Evolutionary conservation across 169 alveolate species (phyloP), one percentile per base, ranked within the genome.

Genomic region (Eimeria sp.): DNA sequence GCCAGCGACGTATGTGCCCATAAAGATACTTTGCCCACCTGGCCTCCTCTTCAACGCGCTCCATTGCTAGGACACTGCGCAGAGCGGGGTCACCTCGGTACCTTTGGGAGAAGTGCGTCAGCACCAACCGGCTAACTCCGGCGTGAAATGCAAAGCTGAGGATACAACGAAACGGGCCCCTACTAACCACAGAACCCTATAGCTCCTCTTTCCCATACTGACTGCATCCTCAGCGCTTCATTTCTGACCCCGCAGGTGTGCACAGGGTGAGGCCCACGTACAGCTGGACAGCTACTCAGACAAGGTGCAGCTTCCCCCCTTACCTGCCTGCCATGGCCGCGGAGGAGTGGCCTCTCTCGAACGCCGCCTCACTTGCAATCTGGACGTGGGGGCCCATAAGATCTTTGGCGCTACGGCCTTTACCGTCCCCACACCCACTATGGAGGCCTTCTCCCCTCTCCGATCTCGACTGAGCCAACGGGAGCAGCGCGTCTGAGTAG

Each of bases 41-140:
- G 52, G 98, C 98, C 72, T 97, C 98, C 23, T 60, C 77, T 80
- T 97, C 98, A 25, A 97, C 96, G 66, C 88, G 89, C 66, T 90
- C 85, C 97, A 97, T 96, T 27, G 95, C 58, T 4, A 88, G 74
- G 25, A 96, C 93, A 74, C 96, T 95, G 64, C 95, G 95, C 37
- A 97, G 85, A 66, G 95, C 94, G 30, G 96, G 93, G 66, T 97
- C 98, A n/a, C 98, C 98, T 37, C 89, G 96, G 72, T 96, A 97
- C 82, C 98, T 66, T 64, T 97, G 98, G 27, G 98, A 96, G 93
- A 97, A 97, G 96, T 97, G 98, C 46, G 98, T 97, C 85, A 97
- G 97, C 27, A 97, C 85, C 30, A 97, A 94, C 90, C 94, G 60
- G n/a, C 74, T 72, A 13, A 97, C 97, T 16, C 97, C 96, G n/a